Base-by-base conservation (phyloP, 2,329 filamentous ascomycete genomes). In the Diaporthe nobilis region DNA sequence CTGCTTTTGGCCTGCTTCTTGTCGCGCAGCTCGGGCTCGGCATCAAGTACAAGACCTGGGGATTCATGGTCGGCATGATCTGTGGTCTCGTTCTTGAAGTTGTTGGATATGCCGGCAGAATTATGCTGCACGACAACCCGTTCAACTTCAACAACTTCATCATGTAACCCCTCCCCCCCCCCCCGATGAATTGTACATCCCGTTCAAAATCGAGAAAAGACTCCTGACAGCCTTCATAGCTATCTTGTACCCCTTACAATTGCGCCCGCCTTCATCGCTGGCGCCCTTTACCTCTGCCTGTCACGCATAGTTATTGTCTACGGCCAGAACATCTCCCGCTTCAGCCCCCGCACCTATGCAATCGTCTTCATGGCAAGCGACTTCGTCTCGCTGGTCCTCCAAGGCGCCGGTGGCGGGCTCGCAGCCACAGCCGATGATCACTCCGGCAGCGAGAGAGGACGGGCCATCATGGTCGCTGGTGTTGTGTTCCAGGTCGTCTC, bases 361-460 rank as follows among this genome's bases (percentile, higher is more conserved):
- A 68, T 68, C 3, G 22, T n/a, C 4, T 68, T 68, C 63, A 68
- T 68, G 63, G 49, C 63, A 68, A 68, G 63, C 39, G 63, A 68
- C 63, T 68, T 68, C 42, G 28, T 68, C 22, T 68, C 63, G n/a
- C 63, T 68, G 12, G 42, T 68, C 22, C 63, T 68, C n/a, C 63
- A 68, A 68, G 63, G 63, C 63, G 6, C 63, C 13, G 63, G 63
- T 13, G 63, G 63, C n/a, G 63, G 63, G n/a, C 25, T 68, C 42
- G 63, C 63, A 49, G 63, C 63, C 42, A 68, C 63, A 42, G 63
- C 63, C 13, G n/a, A 49, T 20, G 15, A 28, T 25, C 31, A 31
- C 63, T 47, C 63, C 34, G 42, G 22, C 15, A 53, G 37, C 37
- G 63, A 68, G 4, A 61, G 10, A 39, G 58, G 58, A 3, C n/a